Conservation (phyloP, 805 yeast species). For the Ogataea minuta region DNA sequence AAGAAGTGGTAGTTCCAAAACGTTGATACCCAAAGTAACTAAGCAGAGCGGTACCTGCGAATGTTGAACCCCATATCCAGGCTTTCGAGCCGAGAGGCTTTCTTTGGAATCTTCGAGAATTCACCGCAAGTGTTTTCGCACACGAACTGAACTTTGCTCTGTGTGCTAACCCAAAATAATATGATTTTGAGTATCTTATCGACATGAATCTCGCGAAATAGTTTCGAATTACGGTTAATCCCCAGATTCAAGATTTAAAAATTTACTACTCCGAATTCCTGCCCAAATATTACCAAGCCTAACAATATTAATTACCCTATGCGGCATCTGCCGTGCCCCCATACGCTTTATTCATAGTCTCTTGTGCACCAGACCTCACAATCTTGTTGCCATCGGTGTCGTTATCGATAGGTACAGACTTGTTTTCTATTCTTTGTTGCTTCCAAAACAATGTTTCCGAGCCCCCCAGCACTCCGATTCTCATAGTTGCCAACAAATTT, state of each 20-base stretch:
- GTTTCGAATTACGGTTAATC: too few relatives aligned
- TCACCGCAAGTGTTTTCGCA: too few relatives aligned
- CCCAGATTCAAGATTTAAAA: too few relatives aligned
- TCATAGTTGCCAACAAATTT: conserved; percentile 87
- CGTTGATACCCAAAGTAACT: background rate
- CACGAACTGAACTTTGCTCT: too few relatives aligned
- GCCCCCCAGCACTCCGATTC: conserved; percentile 85
- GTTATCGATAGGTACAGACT: conserved; percentile 53
- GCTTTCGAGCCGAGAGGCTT: too few relatives aligned
- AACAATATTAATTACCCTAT: conserved; percentile 17
- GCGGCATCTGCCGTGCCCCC: conserved; percentile 63
- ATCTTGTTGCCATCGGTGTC: conserved; percentile 55
- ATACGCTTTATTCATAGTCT: conserved; percentile 40
- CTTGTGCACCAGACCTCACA: conserved; percentile 62
- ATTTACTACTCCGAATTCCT: background rate
- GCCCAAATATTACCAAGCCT: background rate
- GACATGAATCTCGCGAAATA: too few relatives aligned
- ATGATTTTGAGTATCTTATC: too few relatives aligned
- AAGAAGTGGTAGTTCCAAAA: background rate
- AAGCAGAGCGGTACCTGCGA: conserved; percentile 1
- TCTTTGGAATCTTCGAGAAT: too few relatives aligned
- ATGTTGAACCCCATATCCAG: background rate
- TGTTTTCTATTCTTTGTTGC: conserved; percentile 64
- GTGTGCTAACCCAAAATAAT: too few relatives aligned
- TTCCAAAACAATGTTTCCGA: conserved; percentile 83